Evolutionary conservation across 2,329 filamentous ascomycete species (phyloP), one percentile per base, ranked within the genome.

Genomic region (Ophiostoma novo-ulmi): DNA sequence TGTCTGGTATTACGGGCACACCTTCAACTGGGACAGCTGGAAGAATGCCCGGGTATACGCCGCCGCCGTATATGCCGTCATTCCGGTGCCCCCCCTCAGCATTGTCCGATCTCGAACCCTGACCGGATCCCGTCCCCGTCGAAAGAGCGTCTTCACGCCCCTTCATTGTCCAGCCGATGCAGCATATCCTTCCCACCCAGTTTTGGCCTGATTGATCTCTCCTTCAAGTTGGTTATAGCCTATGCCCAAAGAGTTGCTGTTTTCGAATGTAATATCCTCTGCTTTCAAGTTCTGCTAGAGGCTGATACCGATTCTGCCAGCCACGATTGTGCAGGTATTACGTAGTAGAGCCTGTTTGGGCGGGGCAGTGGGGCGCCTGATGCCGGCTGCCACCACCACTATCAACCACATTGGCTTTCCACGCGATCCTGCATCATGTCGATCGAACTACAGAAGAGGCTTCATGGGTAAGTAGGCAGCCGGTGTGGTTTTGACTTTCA

Each of bases 1-100:
- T 82, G 72, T 85, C 83, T 39, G 82, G 79, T 10, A 80, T 77
- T n/a, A 70, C 61, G 0, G 71, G 73, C 22, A 61, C 38, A 58
- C 38, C 52, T 65, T 70, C 82, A 14, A 78, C 78, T 10, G 83
- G 82, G 2, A 83, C 73, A 31, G 81, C 82, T 48, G 84, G 83
- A 5, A 85, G 80, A 38, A 85, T 74, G 71, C 82, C 81, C 10
- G 73, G 73, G 10, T 72, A 73, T 1, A 74, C n/a, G 1, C 17
- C 44, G 8, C 67, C 71, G 17, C 69, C 55, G 8, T 68, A 69
- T 26, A 70, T 63, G 17, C 38, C 68, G n/a, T 66, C 71, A 22
- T 70, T 67, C 13, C 17, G 10, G 22, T 67, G 20, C 4, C 38
- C 36, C 11, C 36, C 41, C 26, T 13, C 38, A 26, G 58, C 58